These are phyloP conservation scores for Aspergillus heteromorphus DNA, from an alignment of 495 filamentous ascomycete genomes.

Conservation along the genomic window DNA sequence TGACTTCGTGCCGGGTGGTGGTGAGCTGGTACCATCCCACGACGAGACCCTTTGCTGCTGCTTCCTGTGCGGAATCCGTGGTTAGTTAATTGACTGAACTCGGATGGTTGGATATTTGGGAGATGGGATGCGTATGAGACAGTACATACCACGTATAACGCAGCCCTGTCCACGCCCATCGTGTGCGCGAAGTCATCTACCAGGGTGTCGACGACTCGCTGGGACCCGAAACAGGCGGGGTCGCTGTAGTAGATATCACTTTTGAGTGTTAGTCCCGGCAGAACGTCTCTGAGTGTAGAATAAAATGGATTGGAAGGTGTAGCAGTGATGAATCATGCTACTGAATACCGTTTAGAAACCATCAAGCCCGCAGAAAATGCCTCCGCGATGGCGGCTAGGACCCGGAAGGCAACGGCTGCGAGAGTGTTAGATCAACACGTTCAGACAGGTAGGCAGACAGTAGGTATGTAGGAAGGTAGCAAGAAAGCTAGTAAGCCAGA, in stretches of 20 bases:
- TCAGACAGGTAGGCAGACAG: too few species aligned
- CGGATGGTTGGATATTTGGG: too few species aligned
- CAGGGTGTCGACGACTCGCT: slow-evolving; percentile 67
- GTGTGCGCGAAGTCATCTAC: slow-evolving; percentile 85
- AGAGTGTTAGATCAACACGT: too few species aligned
- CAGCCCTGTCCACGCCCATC: slow-evolving; percentile 33
- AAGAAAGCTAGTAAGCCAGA: neutral
- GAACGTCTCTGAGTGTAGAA: too few species aligned
- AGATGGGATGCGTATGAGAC: too few species aligned
- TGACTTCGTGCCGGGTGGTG: slow-evolving; percentile 15
- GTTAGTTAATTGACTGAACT: too few species aligned
- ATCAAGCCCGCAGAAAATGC: slow-evolving; percentile 55
- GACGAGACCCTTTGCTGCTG: slow-evolving; percentile 68
- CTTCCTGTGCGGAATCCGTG: too few species aligned
- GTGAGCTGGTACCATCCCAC: slow-evolving; percentile 48
- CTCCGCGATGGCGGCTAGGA: slow-evolving; percentile 66
- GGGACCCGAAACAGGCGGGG: slow-evolving; percentile 70
- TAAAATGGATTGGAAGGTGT: too few species aligned
- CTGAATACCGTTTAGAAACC: slow-evolving; percentile 69
- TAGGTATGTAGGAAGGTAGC: too few species aligned
- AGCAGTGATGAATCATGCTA: neutral
- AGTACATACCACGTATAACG: slow-evolving; percentile 36
- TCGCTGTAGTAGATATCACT: slow-evolving; percentile 93
- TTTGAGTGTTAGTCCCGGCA: neutral
- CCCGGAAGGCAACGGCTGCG: slow-evolving; percentile 59